Base-by-base conservation (phyloP, 23 red algal species). In the Cyanidium caldarium region DNA sequence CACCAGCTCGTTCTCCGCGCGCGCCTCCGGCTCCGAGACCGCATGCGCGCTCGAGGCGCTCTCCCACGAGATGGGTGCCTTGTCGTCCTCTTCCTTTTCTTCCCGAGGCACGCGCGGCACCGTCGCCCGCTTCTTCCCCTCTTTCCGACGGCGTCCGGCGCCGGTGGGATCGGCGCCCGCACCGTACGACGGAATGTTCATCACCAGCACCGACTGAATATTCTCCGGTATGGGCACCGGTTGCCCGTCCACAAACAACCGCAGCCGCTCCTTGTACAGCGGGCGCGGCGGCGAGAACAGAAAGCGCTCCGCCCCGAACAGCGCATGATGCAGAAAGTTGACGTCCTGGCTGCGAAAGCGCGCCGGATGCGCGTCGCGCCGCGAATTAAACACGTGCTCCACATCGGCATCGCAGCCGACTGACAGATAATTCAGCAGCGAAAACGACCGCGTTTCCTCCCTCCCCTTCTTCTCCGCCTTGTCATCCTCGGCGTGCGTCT, bases 111-210 rank as follows among this genome's bases (percentile, higher is more conserved):
- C 40, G 17, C 16, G 23, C 3, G 13, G 13, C 2, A 70, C 1
- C 10, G 73, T 44, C 5, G 65, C 65, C 34, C 25, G 67, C 38
- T 61, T 73, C 31, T n/a, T 3, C 7, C n/a, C 51, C 5, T 28
- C 7, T 7, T 16, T 28, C 10, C 51, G 51, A 61, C 51, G 51
- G 38, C 67, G 12, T 14, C 2, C 38, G 34, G 25, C 19, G 15
- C 87, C 87, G 75, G 79, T 79, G 20, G 87, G 87, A 45, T 84
- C 69, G 21, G 79, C 73, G 7, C 92, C 92, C 0, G 84, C 92
- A 1, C 84, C 92, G 36, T 98, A 98, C 39, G 80, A 86, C 7
- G 92, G 83, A 45, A 98, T 86, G 80, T 98, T 98, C 23, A 85
- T 58, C 33, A 98, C 56, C 23, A 98, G 73, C 1, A 98, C 42